A percentile compares a stretch with the other conserved stretches of the same genome.
phyloP scores from a whole-genome alignment of 345 rosid species.

The Excoecaria cochinchinensis region DNA sequence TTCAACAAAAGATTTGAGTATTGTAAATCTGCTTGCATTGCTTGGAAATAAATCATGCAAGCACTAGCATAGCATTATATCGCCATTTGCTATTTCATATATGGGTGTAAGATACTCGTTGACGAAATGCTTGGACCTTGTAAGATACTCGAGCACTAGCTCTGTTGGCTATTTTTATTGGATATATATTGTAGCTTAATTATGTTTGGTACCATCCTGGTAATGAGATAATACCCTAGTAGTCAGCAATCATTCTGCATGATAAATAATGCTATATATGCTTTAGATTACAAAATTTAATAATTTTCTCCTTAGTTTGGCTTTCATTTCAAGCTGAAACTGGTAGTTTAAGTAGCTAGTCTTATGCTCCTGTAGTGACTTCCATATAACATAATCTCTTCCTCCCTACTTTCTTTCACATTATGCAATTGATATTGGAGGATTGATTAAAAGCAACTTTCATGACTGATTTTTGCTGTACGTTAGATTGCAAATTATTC shows the following conservation, averaged over 20 bases:
- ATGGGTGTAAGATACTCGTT: not conserved
- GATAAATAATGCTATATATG: not conserved
- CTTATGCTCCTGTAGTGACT: not conserved
- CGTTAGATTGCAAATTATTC: constrained; percentile 80
- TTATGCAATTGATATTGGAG: not conserved
- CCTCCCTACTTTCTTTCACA: not conserved
- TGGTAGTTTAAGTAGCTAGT: not conserved
- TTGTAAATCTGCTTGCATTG: not conserved
- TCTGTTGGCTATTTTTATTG: not conserved
- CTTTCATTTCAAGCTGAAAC: not conserved
- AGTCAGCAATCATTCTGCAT: not conserved
- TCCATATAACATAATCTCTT: not conserved
- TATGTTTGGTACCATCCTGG: not conserved
- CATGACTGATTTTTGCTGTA: not conserved
- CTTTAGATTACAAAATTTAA: not conserved
- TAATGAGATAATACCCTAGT: not conserved
- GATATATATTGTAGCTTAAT: not conserved
- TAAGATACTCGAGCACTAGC: not conserved
- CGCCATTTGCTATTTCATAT: not conserved
- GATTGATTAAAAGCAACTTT: not conserved
- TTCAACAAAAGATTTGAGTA: not conserved
- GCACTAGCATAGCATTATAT: not conserved
- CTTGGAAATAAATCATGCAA: not conserved
- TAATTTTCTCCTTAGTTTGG: not conserved
- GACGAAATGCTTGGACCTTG: not conserved